Evolutionary conservation across 805 yeast genomes (phyloP).

Genomic region (Yarrowia bubula): DNA sequence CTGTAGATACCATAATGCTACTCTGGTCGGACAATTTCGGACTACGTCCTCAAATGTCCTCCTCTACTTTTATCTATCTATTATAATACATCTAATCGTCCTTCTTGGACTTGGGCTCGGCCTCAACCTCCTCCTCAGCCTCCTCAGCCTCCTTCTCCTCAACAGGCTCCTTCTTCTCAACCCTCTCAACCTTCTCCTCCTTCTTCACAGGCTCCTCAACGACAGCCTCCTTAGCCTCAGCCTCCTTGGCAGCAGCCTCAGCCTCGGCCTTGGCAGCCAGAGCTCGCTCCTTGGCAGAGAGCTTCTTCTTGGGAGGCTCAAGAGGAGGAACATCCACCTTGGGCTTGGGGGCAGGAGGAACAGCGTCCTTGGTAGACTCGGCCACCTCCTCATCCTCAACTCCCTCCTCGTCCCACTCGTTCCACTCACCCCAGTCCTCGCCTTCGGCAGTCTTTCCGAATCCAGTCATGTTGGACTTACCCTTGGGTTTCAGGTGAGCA

Average conservation of each 20-base stretch:
- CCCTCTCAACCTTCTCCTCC: background rate
- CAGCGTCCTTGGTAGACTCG: slow-evolving; percentile 10
- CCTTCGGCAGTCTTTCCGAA: slow-evolving; percentile 31
- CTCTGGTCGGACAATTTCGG: too few species aligned
- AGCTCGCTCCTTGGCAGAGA: slow-evolving; percentile 20
- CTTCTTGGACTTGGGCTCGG: slow-evolving; percentile 13
- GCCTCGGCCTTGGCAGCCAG: slow-evolving; percentile 25
- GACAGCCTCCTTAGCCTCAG: slow-evolving; percentile 2
- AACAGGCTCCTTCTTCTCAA: background rate
- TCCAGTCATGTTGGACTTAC: slow-evolving; percentile 58
- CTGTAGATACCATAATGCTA: too few species aligned
- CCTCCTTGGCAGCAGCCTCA: slow-evolving; percentile 17
- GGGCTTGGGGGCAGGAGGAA: background rate
- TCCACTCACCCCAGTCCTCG: slow-evolving; percentile 37
- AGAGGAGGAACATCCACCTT: background rate
- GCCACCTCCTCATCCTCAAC: slow-evolving; percentile 15
- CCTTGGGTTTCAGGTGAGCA: slow-evolving; percentile 59
- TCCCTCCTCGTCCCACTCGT: slow-evolving; percentile 23
- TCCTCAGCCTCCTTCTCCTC: background rate
- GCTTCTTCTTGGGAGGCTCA: slow-evolving; percentile 13
- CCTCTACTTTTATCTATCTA: slow-evolving; percentile 3
- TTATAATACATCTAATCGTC: slow-evolving; percentile 22
- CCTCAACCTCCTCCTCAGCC: slow-evolving; percentile 6
- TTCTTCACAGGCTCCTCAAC: background rate
- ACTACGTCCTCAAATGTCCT: too few species aligned